Conservation (phyloP, 2,329 filamentous ascomycete genomes). For the Xylaria sp. region DNA sequence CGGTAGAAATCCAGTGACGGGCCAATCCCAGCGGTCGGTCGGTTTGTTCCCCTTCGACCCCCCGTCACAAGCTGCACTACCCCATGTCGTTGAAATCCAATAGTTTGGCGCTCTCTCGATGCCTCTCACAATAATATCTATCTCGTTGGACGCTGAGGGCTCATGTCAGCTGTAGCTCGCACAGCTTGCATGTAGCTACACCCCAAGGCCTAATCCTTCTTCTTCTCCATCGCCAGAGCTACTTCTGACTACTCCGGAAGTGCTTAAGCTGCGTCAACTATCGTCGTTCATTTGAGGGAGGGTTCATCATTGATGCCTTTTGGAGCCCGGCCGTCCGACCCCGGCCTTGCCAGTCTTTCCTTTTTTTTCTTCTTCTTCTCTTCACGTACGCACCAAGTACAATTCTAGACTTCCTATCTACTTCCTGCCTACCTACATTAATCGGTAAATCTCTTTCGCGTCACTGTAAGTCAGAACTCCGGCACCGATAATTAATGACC, state of each 20-base stretch:
- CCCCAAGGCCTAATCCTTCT: not conserved
- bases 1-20: conserved; percentile 17
- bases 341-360: conserved; percentile 20
- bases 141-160: not conserved
- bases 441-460: conserved; percentile 29
- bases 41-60: conserved; percentile 30
- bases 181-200: not conserved
- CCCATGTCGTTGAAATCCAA: not conserved
- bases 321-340: not conserved
- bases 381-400: conserved; percentile 7
- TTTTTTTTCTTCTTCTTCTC: conserved; percentile 2
- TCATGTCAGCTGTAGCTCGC: not conserved
- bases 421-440: not conserved
- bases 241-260: not conserved
- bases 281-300: not conserved
- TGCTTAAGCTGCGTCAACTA: not conserved
- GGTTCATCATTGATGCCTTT: no score
- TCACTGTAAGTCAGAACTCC: conserved; percentile 37
- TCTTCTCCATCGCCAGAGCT: not conserved
- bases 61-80: conserved; percentile 6
- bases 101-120: not conserved
- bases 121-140: not conserved
- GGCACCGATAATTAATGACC: conserved; percentile 8
- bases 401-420: conserved; percentile 17
- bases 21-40: conserved; percentile 25